Conservation (phyloP, 139 green algal genomes). For the Chara braunii region DNA sequence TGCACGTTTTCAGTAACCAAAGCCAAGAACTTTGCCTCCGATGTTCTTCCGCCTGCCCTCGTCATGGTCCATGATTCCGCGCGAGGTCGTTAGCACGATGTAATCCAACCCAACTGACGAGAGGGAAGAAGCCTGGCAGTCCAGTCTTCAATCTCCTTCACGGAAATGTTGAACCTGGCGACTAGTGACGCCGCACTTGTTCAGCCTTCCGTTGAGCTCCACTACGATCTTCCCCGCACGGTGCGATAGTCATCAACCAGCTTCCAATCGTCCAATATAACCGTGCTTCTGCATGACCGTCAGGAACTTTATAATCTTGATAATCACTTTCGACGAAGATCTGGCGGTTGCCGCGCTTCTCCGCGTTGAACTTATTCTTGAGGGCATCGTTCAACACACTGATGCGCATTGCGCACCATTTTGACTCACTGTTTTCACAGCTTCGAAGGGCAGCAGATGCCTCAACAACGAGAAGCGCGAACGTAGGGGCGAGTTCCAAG, state of each 20-base stretch:
- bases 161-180: conserved; percentile 85
- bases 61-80: conserved; percentile 98
- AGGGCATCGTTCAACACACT: conserved; percentile 90
- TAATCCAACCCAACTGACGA: conserved; percentile 92
- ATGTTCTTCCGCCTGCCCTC: conserved; percentile 94
- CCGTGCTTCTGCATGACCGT: conserved; percentile 88
- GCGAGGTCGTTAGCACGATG: conserved; percentile 93
- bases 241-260: conserved; percentile 97
- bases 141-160: conserved; percentile 82
- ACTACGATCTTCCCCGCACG: conserved; percentile 97
- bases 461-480: too few species aligned
- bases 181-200: conserved; percentile 98
- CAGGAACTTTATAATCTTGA: conserved; percentile 99
- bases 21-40: conserved; percentile 77
- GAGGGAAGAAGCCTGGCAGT: conserved; percentile 89
- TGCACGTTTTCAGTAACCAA: conserved; percentile 46
- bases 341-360: conserved; percentile 94
- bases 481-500: too few species aligned
- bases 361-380: conserved; percentile 97
- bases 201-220: conserved; percentile 95
- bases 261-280: conserved; percentile 92
- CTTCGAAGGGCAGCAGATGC: too few species aligned
- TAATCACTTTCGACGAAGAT: conserved; percentile 95
- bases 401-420: too few species aligned
- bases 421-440: too few species aligned